phyloP scores from a whole-genome alignment of 2,329 filamentous ascomycete genomes.

The Colletotrichum truncatum region DNA sequence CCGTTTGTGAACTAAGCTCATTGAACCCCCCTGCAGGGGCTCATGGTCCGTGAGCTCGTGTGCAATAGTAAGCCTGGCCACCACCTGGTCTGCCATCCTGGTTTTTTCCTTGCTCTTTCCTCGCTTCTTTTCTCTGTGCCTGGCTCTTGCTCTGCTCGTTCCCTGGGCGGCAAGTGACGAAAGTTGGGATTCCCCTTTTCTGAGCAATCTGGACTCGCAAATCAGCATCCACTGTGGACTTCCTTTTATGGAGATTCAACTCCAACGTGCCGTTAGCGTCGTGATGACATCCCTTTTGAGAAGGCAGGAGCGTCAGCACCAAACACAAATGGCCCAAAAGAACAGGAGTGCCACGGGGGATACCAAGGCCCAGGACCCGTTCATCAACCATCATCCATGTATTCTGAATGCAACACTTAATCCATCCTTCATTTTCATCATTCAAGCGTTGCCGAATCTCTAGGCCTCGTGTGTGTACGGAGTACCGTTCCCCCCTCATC shows the following conservation, averaged over 20 bases:
- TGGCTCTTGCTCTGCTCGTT: background rate
- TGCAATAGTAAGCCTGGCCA: slow-evolving; percentile 9
- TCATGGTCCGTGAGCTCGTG: slow-evolving; percentile 11
- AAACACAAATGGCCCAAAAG: slow-evolving; percentile 17
- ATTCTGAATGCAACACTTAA: background rate
- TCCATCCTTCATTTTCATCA: background rate
- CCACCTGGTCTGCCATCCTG: no score
- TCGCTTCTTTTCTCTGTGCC: background rate
- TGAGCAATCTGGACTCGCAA: slow-evolving; percentile 26
- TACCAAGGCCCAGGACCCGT: background rate
- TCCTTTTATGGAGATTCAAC: background rate
- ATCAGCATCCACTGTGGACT: slow-evolving; percentile 16
- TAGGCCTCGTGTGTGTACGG: no score
- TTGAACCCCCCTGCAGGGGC: slow-evolving; percentile 19
- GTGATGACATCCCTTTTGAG: slow-evolving; percentile 27
- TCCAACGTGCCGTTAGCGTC: slow-evolving; percentile 19
- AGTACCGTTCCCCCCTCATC: background rate
- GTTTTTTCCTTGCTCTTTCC: no score
- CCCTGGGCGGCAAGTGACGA: background rate
- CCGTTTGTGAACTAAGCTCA: slow-evolving; percentile 28
- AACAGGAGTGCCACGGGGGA: background rate
- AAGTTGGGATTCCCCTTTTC: slow-evolving; percentile 20
- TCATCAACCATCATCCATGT: background rate
- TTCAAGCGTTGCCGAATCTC: background rate
- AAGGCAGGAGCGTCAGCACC: slow-evolving; percentile 12